Conservation (phyloP, 73 alveolate species). For the Urostyla sp. region DNA sequence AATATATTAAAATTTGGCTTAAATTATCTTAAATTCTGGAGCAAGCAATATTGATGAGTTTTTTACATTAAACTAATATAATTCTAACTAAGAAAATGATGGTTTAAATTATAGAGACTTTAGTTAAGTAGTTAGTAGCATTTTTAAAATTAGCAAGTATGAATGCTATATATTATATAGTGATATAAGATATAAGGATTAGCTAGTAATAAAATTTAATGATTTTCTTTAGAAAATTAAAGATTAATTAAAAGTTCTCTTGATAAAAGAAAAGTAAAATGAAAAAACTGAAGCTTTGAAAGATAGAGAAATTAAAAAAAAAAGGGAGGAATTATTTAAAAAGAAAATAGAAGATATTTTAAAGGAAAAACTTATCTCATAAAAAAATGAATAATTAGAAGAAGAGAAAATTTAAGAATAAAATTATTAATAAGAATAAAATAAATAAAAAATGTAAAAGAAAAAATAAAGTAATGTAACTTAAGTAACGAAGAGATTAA, state of each 20-base stretch:
- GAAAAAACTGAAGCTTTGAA: too few species aligned
- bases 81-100: neutral
- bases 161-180: conserved; percentile 1
- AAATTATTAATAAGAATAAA: too few species aligned
- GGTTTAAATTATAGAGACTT: neutral
- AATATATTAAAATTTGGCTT: neutral
- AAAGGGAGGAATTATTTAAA: too few species aligned
- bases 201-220: neutral
- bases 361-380: too few species aligned
- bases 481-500: too few species aligned
- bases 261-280: neutral
- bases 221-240: neutral
- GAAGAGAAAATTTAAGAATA: too few species aligned
- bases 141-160: conserved; percentile 34
- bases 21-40: conserved; percentile 10
- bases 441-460: too few species aligned
- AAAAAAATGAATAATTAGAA: too few species aligned
- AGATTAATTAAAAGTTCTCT: neutral
- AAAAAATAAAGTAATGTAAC: too few species aligned
- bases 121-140: conserved; percentile 1
- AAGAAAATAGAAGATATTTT: too few species aligned
- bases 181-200: neutral
- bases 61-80: neutral
- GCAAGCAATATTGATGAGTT: conserved; percentile 28
- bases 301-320: too few species aligned